These are phyloP conservation scores for Boechera divaricarpa DNA, from an alignment of 345 rosid species.

Conservation along the genomic window DNA sequence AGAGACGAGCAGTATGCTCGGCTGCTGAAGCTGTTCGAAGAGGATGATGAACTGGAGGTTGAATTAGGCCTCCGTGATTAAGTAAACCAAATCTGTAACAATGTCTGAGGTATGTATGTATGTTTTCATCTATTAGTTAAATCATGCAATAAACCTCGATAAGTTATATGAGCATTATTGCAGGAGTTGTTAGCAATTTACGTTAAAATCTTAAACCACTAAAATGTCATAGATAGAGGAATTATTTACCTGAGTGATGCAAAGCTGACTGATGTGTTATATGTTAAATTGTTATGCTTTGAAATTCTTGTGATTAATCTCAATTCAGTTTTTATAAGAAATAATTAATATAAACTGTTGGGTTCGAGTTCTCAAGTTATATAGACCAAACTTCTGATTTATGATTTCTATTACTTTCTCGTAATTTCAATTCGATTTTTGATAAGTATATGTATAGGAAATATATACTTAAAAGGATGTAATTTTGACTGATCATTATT, in stretches of 20 bases:
- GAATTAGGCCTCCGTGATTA: slow-evolving; percentile 90
- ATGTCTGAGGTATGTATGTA: slow-evolving; percentile 23
- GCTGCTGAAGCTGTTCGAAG: slow-evolving; percentile 88
- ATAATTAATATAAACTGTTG: not conserved
- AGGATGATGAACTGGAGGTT: slow-evolving; percentile 93
- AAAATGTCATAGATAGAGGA: not conserved
- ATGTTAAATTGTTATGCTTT: not conserved
- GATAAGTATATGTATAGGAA: slow-evolving; percentile 13
- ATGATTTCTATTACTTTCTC: too few relatives aligned
- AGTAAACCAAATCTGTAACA: slow-evolving; percentile 34
- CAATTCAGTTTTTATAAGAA: not conserved
- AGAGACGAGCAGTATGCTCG: slow-evolving; percentile 95
- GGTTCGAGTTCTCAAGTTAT: not conserved
- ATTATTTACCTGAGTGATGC: not conserved
- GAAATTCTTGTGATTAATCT: not conserved
- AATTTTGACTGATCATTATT: slow-evolving; percentile 14
- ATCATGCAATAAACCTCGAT: not conserved
- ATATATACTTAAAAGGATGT: slow-evolving; percentile 14
- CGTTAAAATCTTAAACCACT: not conserved
- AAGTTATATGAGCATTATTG: not conserved
- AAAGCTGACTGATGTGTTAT: not conserved
- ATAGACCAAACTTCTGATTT: not conserved
- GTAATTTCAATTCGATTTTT: too few relatives aligned
- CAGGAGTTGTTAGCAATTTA: not conserved
- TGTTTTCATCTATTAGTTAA: not conserved